Evolutionary conservation across 2,329 filamentous ascomycete species (phyloP).

Genomic region (Ceratocystis eucalypticola): DNA sequence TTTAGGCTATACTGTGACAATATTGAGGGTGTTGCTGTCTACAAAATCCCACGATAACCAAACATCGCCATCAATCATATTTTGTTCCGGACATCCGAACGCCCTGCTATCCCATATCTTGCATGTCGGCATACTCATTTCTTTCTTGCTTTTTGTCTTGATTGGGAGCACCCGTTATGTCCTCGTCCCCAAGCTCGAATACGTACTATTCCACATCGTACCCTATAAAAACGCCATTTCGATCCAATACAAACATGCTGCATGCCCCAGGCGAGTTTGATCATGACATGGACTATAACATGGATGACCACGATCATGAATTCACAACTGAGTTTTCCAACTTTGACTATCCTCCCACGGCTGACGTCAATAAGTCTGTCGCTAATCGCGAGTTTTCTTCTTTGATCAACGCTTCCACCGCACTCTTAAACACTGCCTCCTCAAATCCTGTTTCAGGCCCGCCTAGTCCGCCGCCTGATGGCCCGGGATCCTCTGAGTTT

Average conservation of each 20-base stretch:
- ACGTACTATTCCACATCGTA: slow-evolving; percentile 11
- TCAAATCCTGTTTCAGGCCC: slow-evolving; percentile 23
- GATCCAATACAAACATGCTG: not conserved
- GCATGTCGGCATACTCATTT: not conserved
- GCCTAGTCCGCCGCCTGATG: slow-evolving; percentile 26
- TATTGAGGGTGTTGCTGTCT: not conserved
- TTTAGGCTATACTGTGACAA: not conserved
- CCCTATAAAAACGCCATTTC: slow-evolving; percentile 10
- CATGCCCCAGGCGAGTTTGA: not conserved
- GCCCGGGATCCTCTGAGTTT: slow-evolving; percentile 31
- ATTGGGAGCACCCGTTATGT: slow-evolving; percentile 11
- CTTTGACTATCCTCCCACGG: slow-evolving; percentile 20
- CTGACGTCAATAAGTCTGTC: slow-evolving; percentile 20
- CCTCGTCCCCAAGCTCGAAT: not conserved
- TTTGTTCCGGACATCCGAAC: not conserved
- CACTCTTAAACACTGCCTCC: slow-evolving; percentile 26
- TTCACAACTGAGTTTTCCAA: slow-evolving; percentile 16
- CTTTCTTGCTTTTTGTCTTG: not conserved
- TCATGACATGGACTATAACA: not conserved
- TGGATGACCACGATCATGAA: slow-evolving; percentile 14
- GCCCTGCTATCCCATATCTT: not conserved
- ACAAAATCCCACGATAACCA: not conserved
- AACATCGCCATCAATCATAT: not conserved
- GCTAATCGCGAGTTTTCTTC: slow-evolving; percentile 27
- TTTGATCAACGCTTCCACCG: slow-evolving; percentile 15